Evolutionary conservation across 2,329 filamentous ascomycete genomes (phyloP).

Genomic region (Pseudocercospora cruenta): DNA sequence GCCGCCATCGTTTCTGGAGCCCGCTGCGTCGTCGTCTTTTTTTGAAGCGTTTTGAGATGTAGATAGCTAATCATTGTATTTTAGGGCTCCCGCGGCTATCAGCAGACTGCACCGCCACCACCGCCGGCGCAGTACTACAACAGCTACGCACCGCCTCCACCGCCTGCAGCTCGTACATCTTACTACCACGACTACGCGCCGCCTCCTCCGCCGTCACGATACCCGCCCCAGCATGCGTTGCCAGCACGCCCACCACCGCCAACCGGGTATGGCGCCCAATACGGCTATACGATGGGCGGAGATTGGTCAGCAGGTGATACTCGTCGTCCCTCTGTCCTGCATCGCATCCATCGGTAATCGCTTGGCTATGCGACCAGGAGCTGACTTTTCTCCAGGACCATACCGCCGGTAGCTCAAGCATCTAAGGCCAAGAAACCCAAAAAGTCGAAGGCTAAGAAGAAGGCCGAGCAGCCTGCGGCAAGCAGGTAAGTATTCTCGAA

Average conservation of each 20-base stretch:
- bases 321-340: conserved; percentile 13
- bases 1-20: neutral
- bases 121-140: conserved; percentile 12
- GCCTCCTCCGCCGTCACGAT: neutral
- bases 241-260: conserved; percentile 5
- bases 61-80: conserved; percentile 10
- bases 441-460: conserved; percentile 14
- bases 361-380: conserved; percentile 3
- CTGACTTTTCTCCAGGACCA: conserved; percentile 18
- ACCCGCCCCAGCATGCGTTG: neutral
- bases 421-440: conserved; percentile 12
- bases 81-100: conserved; percentile 9
- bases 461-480: conserved; percentile 4
- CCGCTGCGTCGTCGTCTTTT: neutral
- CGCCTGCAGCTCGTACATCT: neutral
- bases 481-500: conserved; percentile 9
- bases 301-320: conserved; percentile 15
- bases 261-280: conserved; percentile 15
- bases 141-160: conserved; percentile 1
- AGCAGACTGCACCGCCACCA: neutral
- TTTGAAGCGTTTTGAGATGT: conserved; percentile 3
- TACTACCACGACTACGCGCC: neutral
- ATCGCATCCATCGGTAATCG: conserved; percentile 10
- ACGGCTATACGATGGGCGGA: conserved; percentile 14
- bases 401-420: neutral